phyloP scores from a whole-genome alignment of 2,329 filamentous ascomycete genomes.

The Paecilomyces niveus region DNA sequence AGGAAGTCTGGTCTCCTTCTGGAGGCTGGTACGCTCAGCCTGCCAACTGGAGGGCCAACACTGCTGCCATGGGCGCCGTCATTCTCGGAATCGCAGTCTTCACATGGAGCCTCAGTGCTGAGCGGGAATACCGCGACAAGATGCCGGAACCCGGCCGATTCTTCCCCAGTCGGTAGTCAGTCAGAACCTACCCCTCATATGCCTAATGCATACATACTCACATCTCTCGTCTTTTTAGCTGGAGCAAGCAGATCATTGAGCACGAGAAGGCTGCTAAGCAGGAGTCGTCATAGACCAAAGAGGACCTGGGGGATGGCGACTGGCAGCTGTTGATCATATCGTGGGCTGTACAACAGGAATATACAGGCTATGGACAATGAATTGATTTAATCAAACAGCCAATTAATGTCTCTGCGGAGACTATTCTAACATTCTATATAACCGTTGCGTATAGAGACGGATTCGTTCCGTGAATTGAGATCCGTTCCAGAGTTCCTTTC shows the following conservation, averaged over 20 bases:
- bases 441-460: slow-evolving; percentile 37
- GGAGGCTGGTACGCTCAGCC: slow-evolving; percentile 98
- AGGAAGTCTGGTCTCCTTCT: slow-evolving; percentile 98
- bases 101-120: slow-evolving; percentile 65
- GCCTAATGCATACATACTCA: slow-evolving; percentile 11
- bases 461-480: slow-evolving; percentile 37
- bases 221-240: slow-evolving; percentile 38
- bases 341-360: slow-evolving; percentile 29
- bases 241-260: slow-evolving; percentile 65
- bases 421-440: slow-evolving; percentile 33
- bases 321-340: slow-evolving; percentile 24
- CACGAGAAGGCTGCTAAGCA: slow-evolving; percentile 52
- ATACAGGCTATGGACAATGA: slow-evolving; percentile 28
- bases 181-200: slow-evolving; percentile 16
- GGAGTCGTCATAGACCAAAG: slow-evolving; percentile 23
- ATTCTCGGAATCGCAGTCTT: slow-evolving; percentile 62
- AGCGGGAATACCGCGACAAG: slow-evolving; percentile 63
- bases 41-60: slow-evolving; percentile 91
- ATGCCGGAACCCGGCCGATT: slow-evolving; percentile 72
- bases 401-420: slow-evolving; percentile 25
- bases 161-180: slow-evolving; percentile 78
- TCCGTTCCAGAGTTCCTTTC: slow-evolving; percentile 38
- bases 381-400: slow-evolving; percentile 26
- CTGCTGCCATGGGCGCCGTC: slow-evolving; percentile 63
- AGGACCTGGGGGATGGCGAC: slow-evolving; percentile 13